Evolutionary conservation across 2,329 filamentous ascomycete genomes (phyloP).

Genomic region (Fusarium odoratissimum): DNA sequence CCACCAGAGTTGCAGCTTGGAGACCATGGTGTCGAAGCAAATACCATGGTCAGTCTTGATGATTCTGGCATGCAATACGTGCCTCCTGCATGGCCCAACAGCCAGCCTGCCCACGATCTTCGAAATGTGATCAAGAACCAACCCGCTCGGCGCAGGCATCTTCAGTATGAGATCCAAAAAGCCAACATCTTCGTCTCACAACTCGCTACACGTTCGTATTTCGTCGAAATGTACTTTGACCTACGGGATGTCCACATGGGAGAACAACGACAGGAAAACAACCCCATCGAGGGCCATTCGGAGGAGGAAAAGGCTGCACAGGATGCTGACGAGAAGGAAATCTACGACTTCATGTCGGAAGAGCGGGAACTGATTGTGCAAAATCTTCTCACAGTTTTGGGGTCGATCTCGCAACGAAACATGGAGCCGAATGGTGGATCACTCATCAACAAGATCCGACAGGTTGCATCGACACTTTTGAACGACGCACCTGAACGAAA

Average conservation of each 20-base stretch:
- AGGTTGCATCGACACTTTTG: conserved; percentile 83
- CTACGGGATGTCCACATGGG: conserved; percentile 74
- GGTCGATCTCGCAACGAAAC: conserved; percentile 83
- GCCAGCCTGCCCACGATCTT: conserved; percentile 61
- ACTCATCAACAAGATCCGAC: conserved; percentile 84
- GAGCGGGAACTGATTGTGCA: conserved; percentile 87
- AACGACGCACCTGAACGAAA: conserved; percentile 66
- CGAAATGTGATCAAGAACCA: conserved; percentile 62
- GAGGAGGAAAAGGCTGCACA: conserved; percentile 53
- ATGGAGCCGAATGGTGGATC: conserved; percentile 79
- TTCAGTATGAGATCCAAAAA: conserved; percentile 91
- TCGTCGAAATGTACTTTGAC: conserved; percentile 87
- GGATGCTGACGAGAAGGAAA: conserved; percentile 58
- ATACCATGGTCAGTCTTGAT: conserved; percentile 55
- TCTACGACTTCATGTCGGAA: conserved; percentile 73
- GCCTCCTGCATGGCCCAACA: conserved; percentile 61
- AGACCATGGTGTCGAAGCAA: conserved; percentile 52
- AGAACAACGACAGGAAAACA: conserved; percentile 55
- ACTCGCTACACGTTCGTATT: conserved; percentile 82
- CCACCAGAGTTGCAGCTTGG: conserved; percentile 75
- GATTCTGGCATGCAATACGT: conserved; percentile 63
- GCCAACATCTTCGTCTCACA: conserved; percentile 89
- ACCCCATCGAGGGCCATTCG: conserved; percentile 50
- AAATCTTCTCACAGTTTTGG: conserved; percentile 79
- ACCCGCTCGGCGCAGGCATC: conserved; percentile 62